Conservation (phyloP, 768 basidiomycete genomes). For the Amanita jacksonii region DNA sequence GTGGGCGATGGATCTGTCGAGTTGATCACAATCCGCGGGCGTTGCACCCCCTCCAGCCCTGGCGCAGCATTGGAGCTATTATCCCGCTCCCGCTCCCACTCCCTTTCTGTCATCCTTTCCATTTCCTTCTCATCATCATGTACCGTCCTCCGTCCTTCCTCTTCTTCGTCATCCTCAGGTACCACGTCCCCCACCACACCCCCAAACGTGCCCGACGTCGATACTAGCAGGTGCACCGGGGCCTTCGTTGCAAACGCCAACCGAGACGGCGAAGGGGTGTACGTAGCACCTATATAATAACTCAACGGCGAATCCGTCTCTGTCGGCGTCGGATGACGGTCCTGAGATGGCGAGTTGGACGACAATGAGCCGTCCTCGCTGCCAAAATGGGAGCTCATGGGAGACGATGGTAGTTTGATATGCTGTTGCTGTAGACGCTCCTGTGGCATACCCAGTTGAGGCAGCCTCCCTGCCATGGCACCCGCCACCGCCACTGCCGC, state of each 20-base stretch:
- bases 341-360: slow-evolving; percentile 30
- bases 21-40: slow-evolving; percentile 28
- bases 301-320: slow-evolving; percentile 20
- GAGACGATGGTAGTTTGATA: slow-evolving; percentile 29
- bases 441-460: slow-evolving; percentile 5
- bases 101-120: no score
- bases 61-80: no score
- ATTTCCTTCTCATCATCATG: slow-evolving; percentile 15
- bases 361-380: slow-evolving; percentile 31
- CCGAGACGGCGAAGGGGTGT: slow-evolving; percentile 20
- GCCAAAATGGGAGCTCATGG: slow-evolving; percentile 39
- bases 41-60: slow-evolving; percentile 5
- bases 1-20: slow-evolving; percentile 11
- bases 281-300: slow-evolving; percentile 28
- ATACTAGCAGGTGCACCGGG: slow-evolving; percentile 17
- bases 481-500: no score
- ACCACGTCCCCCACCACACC: slow-evolving; percentile 18
- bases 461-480: slow-evolving; percentile 3
- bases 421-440: no score
- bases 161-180: no score
- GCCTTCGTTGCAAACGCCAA: slow-evolving; percentile 13
- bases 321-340: slow-evolving; percentile 29
- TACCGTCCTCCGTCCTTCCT: slow-evolving; percentile 11
- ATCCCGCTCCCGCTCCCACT: no score
- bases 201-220: slow-evolving; percentile 29